phyloP scores from a whole-genome alignment of 2,329 filamentous ascomycete genomes.

The Lojkania enalia region DNA sequence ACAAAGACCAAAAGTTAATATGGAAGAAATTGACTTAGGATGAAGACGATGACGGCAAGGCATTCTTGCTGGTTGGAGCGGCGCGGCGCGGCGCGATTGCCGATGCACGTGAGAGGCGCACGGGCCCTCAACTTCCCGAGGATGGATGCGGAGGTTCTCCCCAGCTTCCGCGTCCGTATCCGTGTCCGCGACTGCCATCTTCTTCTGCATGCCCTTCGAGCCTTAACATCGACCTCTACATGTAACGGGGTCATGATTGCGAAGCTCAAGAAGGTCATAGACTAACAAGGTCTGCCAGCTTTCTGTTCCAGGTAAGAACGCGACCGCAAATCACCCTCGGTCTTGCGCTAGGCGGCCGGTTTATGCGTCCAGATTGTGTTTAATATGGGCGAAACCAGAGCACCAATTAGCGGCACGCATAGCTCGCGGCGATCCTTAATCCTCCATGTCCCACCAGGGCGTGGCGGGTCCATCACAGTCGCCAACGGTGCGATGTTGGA shows the following conservation, averaged over 20 bases:
- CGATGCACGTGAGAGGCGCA: conserved; percentile 1
- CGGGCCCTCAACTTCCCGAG: too few species aligned
- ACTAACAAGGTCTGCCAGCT: background rate
- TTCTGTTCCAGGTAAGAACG: conserved; percentile 1
- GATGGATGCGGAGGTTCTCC: too few species aligned
- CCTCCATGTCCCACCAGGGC: conserved; percentile 8
- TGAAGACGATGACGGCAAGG: too few species aligned
- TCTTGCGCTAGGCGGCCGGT: background rate
- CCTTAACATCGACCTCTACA: background rate
- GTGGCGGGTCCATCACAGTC: background rate
- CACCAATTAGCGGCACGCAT: conserved; percentile 10
- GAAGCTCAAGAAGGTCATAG: too few species aligned
- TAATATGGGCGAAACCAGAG: conserved; percentile 12
- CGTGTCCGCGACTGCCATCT: too few species aligned
- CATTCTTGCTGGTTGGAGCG: too few species aligned
- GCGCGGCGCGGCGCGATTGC: conserved; percentile 2
- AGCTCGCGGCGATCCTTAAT: background rate
- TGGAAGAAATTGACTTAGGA: too few species aligned
- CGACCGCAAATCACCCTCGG: background rate
- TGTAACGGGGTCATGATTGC: background rate
- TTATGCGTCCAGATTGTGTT: conserved; percentile 7
- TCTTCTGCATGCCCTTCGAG: background rate
- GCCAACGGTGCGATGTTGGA: conserved; percentile 6
- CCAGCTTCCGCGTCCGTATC: too few species aligned
- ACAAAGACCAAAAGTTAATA: too few species aligned